A percentile compares a stretch with the other conserved stretches of the same genome.
These are phyloP conservation scores for Cicer yamashitae DNA, from an alignment of 306 rosid genomes.

Conservation along the genomic window DNA sequence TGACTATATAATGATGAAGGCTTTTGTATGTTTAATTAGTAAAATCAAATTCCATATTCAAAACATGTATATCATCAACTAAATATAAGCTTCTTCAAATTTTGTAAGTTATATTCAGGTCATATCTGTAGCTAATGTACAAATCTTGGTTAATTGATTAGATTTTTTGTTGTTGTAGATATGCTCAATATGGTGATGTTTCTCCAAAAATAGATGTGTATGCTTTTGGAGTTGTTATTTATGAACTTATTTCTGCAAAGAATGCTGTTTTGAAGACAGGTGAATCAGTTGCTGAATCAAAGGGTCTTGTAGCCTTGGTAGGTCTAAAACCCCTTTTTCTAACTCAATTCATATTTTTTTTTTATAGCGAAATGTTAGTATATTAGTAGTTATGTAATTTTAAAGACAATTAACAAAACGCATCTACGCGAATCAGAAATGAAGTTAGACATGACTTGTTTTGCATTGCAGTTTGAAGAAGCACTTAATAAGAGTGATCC, in stretches of 20 bases:
- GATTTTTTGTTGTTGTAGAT: slow-evolving; percentile 52
- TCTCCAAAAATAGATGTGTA: slow-evolving; percentile 87
- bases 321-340: slow-evolving; percentile 23
- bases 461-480: slow-evolving; percentile 72
- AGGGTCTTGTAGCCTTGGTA: slow-evolving; percentile 81
- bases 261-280: slow-evolving; percentile 68
- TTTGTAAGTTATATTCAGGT: no score
- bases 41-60: no score
- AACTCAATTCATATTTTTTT: neutral
- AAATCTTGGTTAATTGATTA: slow-evolving; percentile 29
- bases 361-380: neutral
- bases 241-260: slow-evolving; percentile 66
- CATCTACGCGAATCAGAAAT: neutral
- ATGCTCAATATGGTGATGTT: slow-evolving; percentile 80
- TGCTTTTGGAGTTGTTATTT: slow-evolving; percentile 54
- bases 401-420: no score
- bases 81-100: neutral
- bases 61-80: neutral
- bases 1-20: no score
- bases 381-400: neutral
- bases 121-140: neutral
- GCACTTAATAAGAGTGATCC: slow-evolving; percentile 63
- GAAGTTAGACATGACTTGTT: slow-evolving; percentile 11
- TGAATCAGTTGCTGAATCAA: slow-evolving; percentile 60
- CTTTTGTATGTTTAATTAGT: no score